These are phyloP conservation scores for Solanum hybrid DNA, from an alignment of 305 asterid species.

Conservation along the genomic window DNA sequence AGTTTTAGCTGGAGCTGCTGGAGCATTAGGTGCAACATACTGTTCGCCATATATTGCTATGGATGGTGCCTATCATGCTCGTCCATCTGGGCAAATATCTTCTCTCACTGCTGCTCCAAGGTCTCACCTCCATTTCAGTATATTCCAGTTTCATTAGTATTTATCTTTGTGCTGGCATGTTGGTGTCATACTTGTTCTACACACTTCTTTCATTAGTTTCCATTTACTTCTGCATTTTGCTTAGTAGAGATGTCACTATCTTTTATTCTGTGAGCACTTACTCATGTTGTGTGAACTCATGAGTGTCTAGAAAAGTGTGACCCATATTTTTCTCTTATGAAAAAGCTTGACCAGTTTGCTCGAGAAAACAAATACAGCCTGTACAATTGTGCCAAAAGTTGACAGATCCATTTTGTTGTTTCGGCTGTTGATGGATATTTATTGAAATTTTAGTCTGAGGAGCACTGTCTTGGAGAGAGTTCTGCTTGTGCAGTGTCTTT, in stretches of 20 bases:
- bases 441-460: background rate
- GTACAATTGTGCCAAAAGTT: background rate
- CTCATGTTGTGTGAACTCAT: background rate
- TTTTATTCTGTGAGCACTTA: background rate
- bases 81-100: constrained; percentile 60
- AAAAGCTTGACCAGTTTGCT: background rate
- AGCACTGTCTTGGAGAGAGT: background rate
- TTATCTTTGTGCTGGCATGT: background rate
- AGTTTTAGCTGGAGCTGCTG: constrained; percentile 92
- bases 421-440: background rate
- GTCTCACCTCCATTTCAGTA: constrained; percentile 21
- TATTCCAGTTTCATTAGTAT: background rate
- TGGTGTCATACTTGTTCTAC: background rate
- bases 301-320: background rate
- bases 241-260: background rate
- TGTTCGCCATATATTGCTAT: constrained; percentile 67
- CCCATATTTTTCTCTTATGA: background rate
- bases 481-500: background rate
- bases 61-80: constrained; percentile 73
- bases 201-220: background rate
- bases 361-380: background rate
- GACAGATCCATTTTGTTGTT: background rate
- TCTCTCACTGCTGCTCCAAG: constrained; percentile 44
- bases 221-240: background rate
- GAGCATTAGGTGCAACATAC: constrained; percentile 69